Evolutionary conservation across 768 basidiomycete genomes (phyloP), one percentile per base, ranked within the genome.

Genomic region (Xanthoconium stramineum): DNA sequence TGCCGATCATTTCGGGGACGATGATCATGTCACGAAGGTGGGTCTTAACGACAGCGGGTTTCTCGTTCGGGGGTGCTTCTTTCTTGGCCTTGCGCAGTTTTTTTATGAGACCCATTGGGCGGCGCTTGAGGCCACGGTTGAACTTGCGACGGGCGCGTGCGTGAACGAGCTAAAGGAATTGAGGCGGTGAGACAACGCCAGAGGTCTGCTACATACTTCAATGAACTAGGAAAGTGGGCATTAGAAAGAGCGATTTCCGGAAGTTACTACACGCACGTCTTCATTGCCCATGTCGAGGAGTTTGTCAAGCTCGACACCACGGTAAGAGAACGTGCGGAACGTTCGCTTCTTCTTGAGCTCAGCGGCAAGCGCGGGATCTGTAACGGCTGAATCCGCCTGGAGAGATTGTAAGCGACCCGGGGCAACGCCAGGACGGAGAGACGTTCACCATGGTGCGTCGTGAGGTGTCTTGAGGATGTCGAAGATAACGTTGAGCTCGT

Each of bases 1-100:
- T 89, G 59, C 97, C 97, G 76, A 99, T 98, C 97, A 99, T 98
- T 82, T 99, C 97, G 48, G 97, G 97, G 57, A 99, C 97, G 76
- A 99, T 88, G 76, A 98, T 96, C 97, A 99, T 98, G 79, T 98
- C 88, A 69, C 97, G 93, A 66, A 99, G 82, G 77, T 99, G 97
- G 55, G 97, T 99, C 84, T 98, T 99, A 70, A 99, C 96, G 65
- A 94, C 91, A 50, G 93, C 83, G 57, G 97, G 97, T 83, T 99
- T 98, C 80, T 98, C 95, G 78, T 98, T 97, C 65, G 96, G 91
- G 55, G 85, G 91, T n/a, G 94, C 94, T 76, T 98, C 94, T 81
- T 96, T 98, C 86, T 99, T 99, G 56, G 97, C 93, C 78, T 97
- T 96, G 76, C 97, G 92, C 66, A 99, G 83, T 78, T 99, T 99